Evolutionary conservation across 1,284 basidiomycete genomes (phyloP), one percentile per base, ranked within the genome.

Genomic region (Microbotryum silenes-acaulis): DNA sequence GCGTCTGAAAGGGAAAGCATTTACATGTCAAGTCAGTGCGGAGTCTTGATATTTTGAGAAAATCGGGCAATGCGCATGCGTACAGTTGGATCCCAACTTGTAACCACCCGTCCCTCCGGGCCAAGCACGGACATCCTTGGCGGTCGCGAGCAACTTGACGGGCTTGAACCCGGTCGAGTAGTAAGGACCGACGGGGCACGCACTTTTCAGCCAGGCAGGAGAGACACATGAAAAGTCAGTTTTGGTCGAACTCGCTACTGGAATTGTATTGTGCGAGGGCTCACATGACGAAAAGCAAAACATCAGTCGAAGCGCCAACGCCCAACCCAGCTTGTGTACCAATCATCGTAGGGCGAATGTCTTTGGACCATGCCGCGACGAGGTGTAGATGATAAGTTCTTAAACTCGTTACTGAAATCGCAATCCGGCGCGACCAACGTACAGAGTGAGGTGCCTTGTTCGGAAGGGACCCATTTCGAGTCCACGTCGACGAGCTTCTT

Each of bases 151-250:
- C 55, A 99, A 80, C 18, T 89, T 85, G 33, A 99, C 86, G 21
- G 94, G 94, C 78, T 98, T 97, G 81, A 97, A 97, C 10, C 94
- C 94, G 46, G 86, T 79, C 55, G 91, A 85, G 77, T 94, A 98
- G 77, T 97, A 99, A 2, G 94, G 93, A 20, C 93, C 92, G 29
- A 91, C 72, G 27, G 72, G 69, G 81, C 76, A 96, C 94, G 76
- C 97, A 93, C 49, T 85, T 84, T 74, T 94, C 94, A 18, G 91
- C 90, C 54, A 91, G 85, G 47, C 9, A 31, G 29, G 5, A 89
- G 85, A 73, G 86, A 89, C 74, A 91, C 85, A 1, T 89, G 91
- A 3, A 97, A 79, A 25, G 88, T 85, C 31, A 97, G 85, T 23
- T 93, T 92, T 78, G 3, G 29, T 97, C 97, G 81, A 97, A 97